Base-by-base conservation (phyloP, 208 protist genomes). In the Wallacemonas collosoma region DNA sequence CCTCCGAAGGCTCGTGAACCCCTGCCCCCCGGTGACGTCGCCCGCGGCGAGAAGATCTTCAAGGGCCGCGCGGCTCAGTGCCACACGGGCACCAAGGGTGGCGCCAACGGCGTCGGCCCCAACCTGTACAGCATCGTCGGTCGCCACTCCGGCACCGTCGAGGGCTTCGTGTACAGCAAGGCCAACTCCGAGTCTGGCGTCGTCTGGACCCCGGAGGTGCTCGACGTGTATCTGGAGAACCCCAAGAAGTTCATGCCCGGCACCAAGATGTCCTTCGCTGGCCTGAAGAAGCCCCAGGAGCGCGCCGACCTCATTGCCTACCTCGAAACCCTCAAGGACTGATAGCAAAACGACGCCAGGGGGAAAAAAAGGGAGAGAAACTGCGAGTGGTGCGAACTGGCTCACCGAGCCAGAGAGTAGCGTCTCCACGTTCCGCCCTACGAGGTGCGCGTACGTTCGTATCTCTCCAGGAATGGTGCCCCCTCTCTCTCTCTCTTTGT, bases 161-260 rank as follows among this genome's bases (percentile, higher is more conserved):
- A 81, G 56, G 93, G 91, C 71, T 98, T 94, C 74, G 54, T 79
- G 45, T 98, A 98, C 89, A 93, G 93, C 56, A 78, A 82, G 39
- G 95, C 95, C 68, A 98, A 98, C 79, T 87, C 95, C 68, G 78
- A 90, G 53, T 82, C 80, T 26, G 85, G 81, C 69, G 85, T 98
- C 55, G 70, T 84, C 8, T 98, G 96, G 96, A 92, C 76, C 64
- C 84, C 90, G 35, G 80, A 98, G 68, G 83, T 86, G 40, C 82
- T 98, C 9, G 87, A 93, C 69, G 85, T 93, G 14, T 98, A 98
- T 74, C 75, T 98, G 9, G 80, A 93, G 75, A 96, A 98, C 76
- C 96, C 96, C 54, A 98, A 98, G 88, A 98, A 98, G 87, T 98
- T 95, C 76, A 97, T 98, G 78, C 95, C 95, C 40, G 94, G 93